A percentile compares a stretch with the other conserved stretches of the same genome.
Evolutionary conservation across 768 basidiomycete genomes (phyloP).

Genomic region (Phlebiopsis flavidoalba): DNA sequence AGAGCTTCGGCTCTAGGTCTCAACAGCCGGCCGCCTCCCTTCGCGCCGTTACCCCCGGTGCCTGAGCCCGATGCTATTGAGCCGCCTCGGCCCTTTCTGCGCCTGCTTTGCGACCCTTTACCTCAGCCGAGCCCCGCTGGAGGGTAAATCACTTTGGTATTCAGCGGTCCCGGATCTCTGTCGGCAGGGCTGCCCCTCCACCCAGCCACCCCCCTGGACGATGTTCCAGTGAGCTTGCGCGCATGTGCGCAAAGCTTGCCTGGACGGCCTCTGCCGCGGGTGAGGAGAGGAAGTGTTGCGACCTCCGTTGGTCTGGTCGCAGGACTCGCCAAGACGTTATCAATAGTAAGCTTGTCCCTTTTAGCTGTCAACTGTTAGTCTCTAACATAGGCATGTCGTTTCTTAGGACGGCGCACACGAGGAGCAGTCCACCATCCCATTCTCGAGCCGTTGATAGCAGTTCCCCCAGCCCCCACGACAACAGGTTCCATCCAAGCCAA

Average conservation of each 20-base stretch:
- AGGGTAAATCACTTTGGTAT: background rate
- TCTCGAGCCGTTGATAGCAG: conserved; percentile 25
- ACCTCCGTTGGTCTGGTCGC: conserved; percentile 1
- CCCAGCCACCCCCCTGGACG: background rate
- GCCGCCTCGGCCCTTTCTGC: conserved; percentile 3
- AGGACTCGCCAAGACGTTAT: conserved; percentile 1
- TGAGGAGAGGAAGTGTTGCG: conserved; percentile 1
- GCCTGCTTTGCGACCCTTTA: background rate
- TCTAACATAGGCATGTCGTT: background rate
- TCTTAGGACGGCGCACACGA: conserved; percentile 3
- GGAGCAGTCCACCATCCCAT: conserved; percentile 8
- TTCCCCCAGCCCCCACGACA: conserved; percentile 27
- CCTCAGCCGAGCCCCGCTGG: background rate
- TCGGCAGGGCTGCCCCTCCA: conserved; percentile 1
- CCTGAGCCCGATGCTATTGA: conserved; percentile 11
- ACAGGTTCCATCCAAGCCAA: conserved; percentile 14
- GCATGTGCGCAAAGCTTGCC: conserved; percentile 8
- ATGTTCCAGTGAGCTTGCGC: background rate
- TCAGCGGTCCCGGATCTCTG: conserved; percentile 1
- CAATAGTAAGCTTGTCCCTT: background rate
- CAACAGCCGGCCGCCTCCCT: conserved; percentile 13
- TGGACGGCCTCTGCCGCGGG: conserved; percentile 3
- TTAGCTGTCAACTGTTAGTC: background rate
- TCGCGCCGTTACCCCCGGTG: conserved; percentile 15
- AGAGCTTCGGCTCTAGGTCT: conserved; percentile 5